Evolutionary conservation across 306 rosid species (phyloP).

Genomic region (Canavalia ensiformis): DNA sequence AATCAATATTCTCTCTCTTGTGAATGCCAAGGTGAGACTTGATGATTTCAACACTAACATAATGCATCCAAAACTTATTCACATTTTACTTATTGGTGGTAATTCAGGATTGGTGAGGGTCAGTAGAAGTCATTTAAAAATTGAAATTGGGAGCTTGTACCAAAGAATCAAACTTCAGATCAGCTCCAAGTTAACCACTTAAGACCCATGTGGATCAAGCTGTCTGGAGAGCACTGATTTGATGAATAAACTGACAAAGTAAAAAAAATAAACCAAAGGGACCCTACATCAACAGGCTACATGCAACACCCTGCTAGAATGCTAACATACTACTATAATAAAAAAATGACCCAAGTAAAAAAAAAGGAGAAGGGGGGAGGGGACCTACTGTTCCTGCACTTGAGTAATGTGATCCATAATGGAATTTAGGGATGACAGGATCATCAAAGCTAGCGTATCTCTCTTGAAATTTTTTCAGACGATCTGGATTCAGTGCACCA

Average conservation of each 20-base stretch:
- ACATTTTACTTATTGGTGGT: not conserved
- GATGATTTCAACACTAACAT: not conserved
- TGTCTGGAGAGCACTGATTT: conserved; percentile 1
- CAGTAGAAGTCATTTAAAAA: not conserved
- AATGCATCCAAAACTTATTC: not conserved
- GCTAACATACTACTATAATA: conserved; percentile 18
- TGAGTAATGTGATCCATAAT: conserved; percentile 97
- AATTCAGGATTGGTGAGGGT: not conserved
- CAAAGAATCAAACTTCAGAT: not conserved
- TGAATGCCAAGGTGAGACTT: not conserved
- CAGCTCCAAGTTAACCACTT: conserved; percentile 10
- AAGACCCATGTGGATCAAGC: conserved; percentile 20
- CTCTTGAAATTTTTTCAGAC: conserved; percentile 87
- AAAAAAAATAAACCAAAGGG: not conserved
- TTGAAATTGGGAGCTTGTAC: conserved; percentile 17
- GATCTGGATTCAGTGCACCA: conserved; percentile 88
- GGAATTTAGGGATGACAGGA: conserved; percentile 95
- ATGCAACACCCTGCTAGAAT: conserved; percentile 11
- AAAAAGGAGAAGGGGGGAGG: not conserved
- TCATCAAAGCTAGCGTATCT: conserved; percentile 93
- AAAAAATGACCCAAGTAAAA: conserved; percentile 4
- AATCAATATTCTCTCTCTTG: not conserved
- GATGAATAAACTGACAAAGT: conserved; percentile 6
- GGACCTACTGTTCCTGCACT: conserved; percentile 97
- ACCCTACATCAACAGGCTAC: not conserved